phyloP scores from a whole-genome alignment of 2,329 filamentous ascomycete species.

The Teratosphaeriaceae sp. region DNA sequence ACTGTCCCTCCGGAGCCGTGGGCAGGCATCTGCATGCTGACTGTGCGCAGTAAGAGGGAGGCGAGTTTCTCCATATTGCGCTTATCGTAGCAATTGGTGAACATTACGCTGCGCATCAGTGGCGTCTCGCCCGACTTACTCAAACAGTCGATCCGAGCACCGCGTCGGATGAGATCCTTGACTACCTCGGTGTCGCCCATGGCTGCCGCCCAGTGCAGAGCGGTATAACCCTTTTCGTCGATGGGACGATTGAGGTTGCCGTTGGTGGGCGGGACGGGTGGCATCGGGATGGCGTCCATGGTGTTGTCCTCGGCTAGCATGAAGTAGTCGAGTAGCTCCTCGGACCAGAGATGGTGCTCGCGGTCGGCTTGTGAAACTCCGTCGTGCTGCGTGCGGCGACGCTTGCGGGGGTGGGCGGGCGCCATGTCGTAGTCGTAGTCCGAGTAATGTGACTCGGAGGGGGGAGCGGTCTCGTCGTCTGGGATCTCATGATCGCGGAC shows the following conservation, averaged over 20 bases:
- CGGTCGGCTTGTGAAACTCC: slow-evolving; percentile 66
- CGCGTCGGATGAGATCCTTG: slow-evolving; percentile 74
- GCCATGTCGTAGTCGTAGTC: slow-evolving; percentile 73
- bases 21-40: slow-evolving; percentile 71
- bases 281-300: slow-evolving; percentile 50
- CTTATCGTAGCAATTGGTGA: slow-evolving; percentile 96
- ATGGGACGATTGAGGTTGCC: slow-evolving; percentile 91
- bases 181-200: slow-evolving; percentile 96
- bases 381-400: slow-evolving; percentile 70
- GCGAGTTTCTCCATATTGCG: slow-evolving; percentile 81
- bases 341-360: slow-evolving; percentile 84
- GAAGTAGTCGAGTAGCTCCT: slow-evolving; percentile 93
- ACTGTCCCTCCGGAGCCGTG: slow-evolving; percentile 73
- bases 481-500: slow-evolving; percentile 7
- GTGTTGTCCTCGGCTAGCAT: slow-evolving; percentile 53
- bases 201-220: slow-evolving; percentile 92
- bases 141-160: slow-evolving; percentile 64
- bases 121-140: slow-evolving; percentile 69
- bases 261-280: slow-evolving; percentile 74
- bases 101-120: slow-evolving; percentile 87
- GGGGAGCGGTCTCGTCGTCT: slow-evolving; percentile 70
- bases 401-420: slow-evolving; percentile 56
- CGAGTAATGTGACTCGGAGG: slow-evolving; percentile 76
- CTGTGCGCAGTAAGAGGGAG: slow-evolving; percentile 74
- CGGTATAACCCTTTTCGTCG: slow-evolving; percentile 85